Conservation (phyloP, 106 monocot genomes). For the Agapanthus africanus region DNA sequence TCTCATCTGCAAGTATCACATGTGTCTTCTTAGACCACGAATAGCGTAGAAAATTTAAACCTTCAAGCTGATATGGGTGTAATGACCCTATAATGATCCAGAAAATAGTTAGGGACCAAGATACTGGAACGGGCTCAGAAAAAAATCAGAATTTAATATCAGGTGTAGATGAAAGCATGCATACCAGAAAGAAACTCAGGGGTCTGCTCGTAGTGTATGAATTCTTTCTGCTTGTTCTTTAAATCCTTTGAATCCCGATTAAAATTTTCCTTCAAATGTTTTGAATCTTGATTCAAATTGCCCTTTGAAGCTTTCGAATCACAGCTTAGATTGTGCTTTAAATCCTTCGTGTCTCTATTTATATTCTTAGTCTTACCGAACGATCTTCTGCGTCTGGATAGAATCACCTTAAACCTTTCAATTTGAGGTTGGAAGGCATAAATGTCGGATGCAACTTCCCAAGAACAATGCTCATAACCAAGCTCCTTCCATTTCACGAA, state of each 20-base stretch:
- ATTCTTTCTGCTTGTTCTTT: conserved; percentile 48
- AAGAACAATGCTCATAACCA: conserved; percentile 86
- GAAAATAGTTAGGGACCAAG: background rate
- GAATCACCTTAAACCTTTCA: conserved; percentile 59
- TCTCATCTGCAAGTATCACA: conserved; percentile 98
- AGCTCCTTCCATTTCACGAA: conserved; percentile 98
- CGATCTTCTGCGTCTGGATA: conserved; percentile 45
- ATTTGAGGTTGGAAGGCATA: conserved; percentile 81
- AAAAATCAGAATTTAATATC: background rate
- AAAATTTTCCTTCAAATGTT: too few species aligned
- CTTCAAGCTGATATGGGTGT: conserved; percentile 98
- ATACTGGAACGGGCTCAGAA: background rate
- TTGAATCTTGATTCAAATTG: too few species aligned
- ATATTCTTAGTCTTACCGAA: conserved; percentile 36
- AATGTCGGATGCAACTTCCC: conserved; percentile 83
- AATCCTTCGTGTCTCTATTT: conserved; percentile 42
- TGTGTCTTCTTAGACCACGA: conserved; percentile 95
- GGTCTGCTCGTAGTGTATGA: conserved; percentile 49
- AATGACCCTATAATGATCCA: conserved; percentile 48
- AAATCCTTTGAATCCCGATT: conserved; percentile 42
- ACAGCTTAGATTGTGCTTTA: conserved; percentile 22
- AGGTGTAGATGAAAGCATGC: conserved; percentile 4
- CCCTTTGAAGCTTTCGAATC: too few species aligned
- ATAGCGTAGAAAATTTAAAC: conserved; percentile 92
- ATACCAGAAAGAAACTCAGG: conserved; percentile 84